These are phyloP conservation scores for Neofusicoccum kwambonambiense DNA, from an alignment of 2,329 filamentous ascomycete genomes.

Conservation along the genomic window DNA sequence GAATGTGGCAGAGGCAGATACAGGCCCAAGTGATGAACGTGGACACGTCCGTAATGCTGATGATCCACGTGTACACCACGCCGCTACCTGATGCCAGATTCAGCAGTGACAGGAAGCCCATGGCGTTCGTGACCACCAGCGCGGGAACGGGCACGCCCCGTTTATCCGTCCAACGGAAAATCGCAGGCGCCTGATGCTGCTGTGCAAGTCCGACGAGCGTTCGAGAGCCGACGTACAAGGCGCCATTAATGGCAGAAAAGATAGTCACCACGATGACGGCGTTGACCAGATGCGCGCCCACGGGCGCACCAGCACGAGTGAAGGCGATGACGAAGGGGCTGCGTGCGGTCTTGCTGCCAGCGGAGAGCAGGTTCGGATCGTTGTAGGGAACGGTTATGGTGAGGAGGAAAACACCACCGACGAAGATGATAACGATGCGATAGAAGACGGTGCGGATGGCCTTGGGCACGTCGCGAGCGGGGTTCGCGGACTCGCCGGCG, in stretches of 20 bases:
- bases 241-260: conserved; percentile 85
- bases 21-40: conserved; percentile 78
- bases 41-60: conserved; percentile 70
- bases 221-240: conserved; percentile 86
- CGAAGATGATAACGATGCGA: conserved; percentile 84
- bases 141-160: conserved; percentile 51
- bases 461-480: conserved; percentile 78
- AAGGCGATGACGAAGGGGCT: conserved; percentile 96
- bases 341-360: conserved; percentile 64
- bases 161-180: conserved; percentile 61
- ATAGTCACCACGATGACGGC: conserved; percentile 88
- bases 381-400: conserved; percentile 78
- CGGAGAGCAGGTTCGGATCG: conserved; percentile 62
- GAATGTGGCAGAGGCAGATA: conserved; percentile 82
- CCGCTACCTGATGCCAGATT: conserved; percentile 69
- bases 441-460: conserved; percentile 95
- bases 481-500: conserved; percentile 76
- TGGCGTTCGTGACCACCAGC: conserved; percentile 50
- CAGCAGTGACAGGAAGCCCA: conserved; percentile 64
- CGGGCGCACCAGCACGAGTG: conserved; percentile 74
- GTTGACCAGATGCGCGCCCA: conserved; percentile 87
- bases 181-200: conserved; percentile 59
- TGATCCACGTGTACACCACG: conserved; percentile 78
- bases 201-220: conserved; percentile 88
- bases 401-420: conserved; percentile 76